These are phyloP conservation scores for Paramecium pentaurelia DNA, from an alignment of 73 alveolate genomes.

Conservation along the genomic window DNA sequence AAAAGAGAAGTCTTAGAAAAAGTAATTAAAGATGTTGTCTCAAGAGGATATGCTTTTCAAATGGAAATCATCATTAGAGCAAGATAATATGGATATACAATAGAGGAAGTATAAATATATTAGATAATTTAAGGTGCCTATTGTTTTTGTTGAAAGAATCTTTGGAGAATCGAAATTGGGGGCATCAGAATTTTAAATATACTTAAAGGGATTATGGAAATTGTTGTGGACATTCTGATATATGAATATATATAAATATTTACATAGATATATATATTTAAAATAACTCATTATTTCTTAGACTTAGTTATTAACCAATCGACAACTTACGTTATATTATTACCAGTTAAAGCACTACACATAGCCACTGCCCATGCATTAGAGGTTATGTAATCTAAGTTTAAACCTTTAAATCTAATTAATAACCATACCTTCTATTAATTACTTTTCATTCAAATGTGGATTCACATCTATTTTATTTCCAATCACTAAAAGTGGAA, in stretches of 20 bases:
- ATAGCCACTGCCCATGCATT: slow-evolving; percentile 89
- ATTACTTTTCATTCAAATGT: slow-evolving; percentile 81
- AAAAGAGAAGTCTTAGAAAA: slow-evolving; percentile 83
- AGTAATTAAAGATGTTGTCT: slow-evolving; percentile 77
- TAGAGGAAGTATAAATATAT: slow-evolving; percentile 26
- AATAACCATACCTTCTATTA: slow-evolving; percentile 60
- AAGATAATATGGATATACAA: slow-evolving; percentile 69
- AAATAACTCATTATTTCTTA: slow-evolving; percentile 53
- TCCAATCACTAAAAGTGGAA: slow-evolving; percentile 79
- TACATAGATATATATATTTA: background rate
- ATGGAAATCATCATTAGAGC: slow-evolving; percentile 98
- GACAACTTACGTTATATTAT: slow-evolving; percentile 80
- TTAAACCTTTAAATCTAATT: slow-evolving; percentile 62
- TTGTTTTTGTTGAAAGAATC: slow-evolving; percentile 96
- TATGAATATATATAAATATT: background rate
- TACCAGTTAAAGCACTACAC: slow-evolving; percentile 80
- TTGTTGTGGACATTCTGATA: slow-evolving; percentile 82
- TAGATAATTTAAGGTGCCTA: slow-evolving; percentile 91
- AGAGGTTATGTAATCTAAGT: slow-evolving; percentile 83
- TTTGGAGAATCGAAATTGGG: slow-evolving; percentile 97
- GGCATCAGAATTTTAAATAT: slow-evolving; percentile 90
- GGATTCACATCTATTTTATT: slow-evolving; percentile 90
- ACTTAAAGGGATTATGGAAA: slow-evolving; percentile 91
- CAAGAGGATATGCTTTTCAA: slow-evolving; percentile 97
- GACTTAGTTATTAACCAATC: slow-evolving; percentile 84